Evolutionary conservation across 768 basidiomycete species (phyloP).

Genomic region (Dioszegia hungarica): DNA sequence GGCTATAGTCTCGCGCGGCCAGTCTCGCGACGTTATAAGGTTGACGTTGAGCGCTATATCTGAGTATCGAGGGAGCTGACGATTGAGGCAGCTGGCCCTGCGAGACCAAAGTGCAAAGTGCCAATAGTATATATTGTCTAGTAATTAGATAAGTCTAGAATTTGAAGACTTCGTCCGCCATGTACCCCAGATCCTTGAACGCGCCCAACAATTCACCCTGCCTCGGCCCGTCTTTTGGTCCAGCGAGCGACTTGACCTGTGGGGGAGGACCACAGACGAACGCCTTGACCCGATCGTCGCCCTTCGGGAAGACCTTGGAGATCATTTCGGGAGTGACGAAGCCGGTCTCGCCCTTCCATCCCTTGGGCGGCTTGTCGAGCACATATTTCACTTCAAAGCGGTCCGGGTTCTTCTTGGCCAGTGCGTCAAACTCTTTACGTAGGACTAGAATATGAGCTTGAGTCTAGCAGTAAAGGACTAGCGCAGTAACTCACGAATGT

Average conservation of each 20-base stretch:
- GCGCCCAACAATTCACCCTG: constrained; percentile 71
- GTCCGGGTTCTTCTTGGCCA: constrained; percentile 52
- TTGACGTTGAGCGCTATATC: too few species aligned
- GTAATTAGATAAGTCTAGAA: constrained; percentile 49
- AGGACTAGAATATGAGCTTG: constrained; percentile 29
- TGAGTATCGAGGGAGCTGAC: neutral
- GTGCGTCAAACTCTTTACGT: constrained; percentile 46
- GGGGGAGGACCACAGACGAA: constrained; percentile 83
- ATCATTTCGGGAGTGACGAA: constrained; percentile 70
- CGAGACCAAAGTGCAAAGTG: too few species aligned
- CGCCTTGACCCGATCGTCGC: constrained; percentile 76
- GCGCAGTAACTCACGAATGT: constrained; percentile 61
- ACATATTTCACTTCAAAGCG: constrained; percentile 76
- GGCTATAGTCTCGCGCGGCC: too few species aligned
- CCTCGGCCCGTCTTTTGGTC: constrained; percentile 80
- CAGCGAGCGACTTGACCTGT: constrained; percentile 82
- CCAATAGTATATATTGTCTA: too few species aligned
- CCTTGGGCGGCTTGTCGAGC: constrained; percentile 69
- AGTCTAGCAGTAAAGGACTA: neutral
- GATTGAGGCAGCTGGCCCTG: too few species aligned
- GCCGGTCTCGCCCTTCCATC: constrained; percentile 65
- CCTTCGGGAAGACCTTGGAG: constrained; percentile 62
- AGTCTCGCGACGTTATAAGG: too few species aligned
- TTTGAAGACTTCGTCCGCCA: constrained; percentile 69
- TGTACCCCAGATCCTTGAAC: constrained; percentile 74